These are phyloP conservation scores for Cystobasidium pallidum DNA, from an alignment of 1,284 basidiomycete species.

Conservation along the genomic window DNA sequence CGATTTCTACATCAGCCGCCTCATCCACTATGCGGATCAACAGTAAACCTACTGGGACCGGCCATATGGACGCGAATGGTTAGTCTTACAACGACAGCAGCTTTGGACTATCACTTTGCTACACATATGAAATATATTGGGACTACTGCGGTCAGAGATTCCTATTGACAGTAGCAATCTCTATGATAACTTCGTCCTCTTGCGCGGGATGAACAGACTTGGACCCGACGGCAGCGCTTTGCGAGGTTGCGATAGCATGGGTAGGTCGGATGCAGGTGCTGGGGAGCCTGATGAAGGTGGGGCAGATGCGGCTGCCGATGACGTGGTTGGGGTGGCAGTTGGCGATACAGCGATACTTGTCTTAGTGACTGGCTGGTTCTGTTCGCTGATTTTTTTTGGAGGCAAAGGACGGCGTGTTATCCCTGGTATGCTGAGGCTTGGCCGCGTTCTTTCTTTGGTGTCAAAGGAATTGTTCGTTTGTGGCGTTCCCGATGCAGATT, in stretches of 20 bases:
- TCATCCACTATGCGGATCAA: too few species aligned
- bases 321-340: not conserved
- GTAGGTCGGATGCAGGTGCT: not conserved
- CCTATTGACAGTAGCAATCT: too few species aligned
- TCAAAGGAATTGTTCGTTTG: not conserved
- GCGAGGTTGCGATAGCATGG: constrained; percentile 21
- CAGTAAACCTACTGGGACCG: too few species aligned
- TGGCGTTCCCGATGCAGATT: not conserved
- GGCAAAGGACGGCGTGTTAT: constrained; percentile 9
- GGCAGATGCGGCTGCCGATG: not conserved
- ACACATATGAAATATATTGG: not conserved
- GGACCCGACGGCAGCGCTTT: constrained; percentile 2
- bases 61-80: too few species aligned
- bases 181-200: not conserved
- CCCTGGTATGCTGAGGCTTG: constrained; percentile 14
- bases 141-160: too few species aligned
- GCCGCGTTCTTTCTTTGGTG: not conserved
- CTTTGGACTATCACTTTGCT: not conserved
- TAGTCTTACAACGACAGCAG: not conserved
- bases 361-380: not conserved
- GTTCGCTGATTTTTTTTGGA: not conserved
- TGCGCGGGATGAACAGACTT: constrained; percentile 31
- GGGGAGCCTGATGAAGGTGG: not conserved
- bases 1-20: too few species aligned
- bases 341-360: not conserved